A percentile compares a stretch with the other conserved stretches of the same genome.
These are phyloP conservation scores for Mimosa pudica DNA, from an alignment of 306 rosid species.

Conservation along the genomic window DNA sequence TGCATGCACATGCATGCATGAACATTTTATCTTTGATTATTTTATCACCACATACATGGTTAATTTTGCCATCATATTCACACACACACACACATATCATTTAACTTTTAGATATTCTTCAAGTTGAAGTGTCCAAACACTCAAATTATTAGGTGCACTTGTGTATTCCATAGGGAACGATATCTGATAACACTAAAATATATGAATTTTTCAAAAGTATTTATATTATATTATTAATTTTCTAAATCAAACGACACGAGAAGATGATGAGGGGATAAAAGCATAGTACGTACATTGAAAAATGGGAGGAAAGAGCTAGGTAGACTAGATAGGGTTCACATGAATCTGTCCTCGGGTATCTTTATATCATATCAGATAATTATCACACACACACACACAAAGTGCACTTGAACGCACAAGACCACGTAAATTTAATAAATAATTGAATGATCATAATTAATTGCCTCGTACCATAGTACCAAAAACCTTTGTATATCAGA, in stretches of 20 bases:
- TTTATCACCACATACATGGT: background rate
- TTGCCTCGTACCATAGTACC: background rate
- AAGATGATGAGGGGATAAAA: background rate
- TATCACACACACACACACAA: background rate
- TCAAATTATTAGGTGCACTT: background rate
- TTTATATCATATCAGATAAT: background rate
- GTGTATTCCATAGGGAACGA: background rate
- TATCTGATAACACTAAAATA: background rate
- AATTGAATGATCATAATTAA: background rate
- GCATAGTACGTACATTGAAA: background rate
- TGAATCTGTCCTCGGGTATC: background rate
- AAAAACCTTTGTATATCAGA: background rate
- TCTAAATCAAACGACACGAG: background rate
- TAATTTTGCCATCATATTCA: background rate
- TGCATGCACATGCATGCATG: background rate
- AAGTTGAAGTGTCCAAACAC: background rate
- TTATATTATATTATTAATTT: too few relatives aligned
- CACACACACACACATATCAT: background rate
- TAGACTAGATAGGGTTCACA: background rate
- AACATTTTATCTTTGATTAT: background rate
- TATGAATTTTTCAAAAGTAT: background rate
- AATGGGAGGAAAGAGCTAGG: background rate
- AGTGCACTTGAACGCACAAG: background rate
- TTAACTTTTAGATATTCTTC: background rate
- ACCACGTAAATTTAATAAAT: background rate